These are phyloP conservation scores for Coffea eugenioides DNA, from an alignment of 257 asterid genomes.

Conservation along the genomic window DNA sequence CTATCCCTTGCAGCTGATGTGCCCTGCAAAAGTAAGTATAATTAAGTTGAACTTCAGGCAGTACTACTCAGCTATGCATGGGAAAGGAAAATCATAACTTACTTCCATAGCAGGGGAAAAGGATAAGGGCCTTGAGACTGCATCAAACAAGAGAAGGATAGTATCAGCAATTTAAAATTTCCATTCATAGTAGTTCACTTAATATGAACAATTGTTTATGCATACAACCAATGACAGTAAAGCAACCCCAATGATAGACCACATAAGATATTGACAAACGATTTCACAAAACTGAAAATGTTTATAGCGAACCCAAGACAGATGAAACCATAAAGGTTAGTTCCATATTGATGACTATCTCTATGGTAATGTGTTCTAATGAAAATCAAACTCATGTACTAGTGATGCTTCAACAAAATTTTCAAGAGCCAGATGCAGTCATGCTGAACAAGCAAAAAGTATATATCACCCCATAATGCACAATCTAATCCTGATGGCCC, in stretches of 20 bases:
- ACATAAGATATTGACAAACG: background rate
- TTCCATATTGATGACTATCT: background rate
- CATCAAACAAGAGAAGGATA: constrained; percentile 38
- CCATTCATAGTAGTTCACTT: background rate
- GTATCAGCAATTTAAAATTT: background rate
- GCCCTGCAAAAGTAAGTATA: constrained; percentile 46
- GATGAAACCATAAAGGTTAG: background rate
- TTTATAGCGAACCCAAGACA: background rate
- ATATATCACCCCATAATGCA: background rate
- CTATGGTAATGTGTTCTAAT: background rate
- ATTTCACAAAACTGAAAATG: background rate
- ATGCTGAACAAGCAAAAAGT: background rate
- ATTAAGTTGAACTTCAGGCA: background rate
- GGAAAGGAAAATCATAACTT: constrained; percentile 12
- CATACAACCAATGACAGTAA: background rate
- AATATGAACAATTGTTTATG: background rate
- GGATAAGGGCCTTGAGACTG: constrained; percentile 62
- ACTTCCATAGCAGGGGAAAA: constrained; percentile 97
- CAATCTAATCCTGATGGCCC: no score
- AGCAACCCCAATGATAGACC: background rate
- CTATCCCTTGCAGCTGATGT: constrained; percentile 74
- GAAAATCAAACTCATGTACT: background rate
- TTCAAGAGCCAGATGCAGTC: background rate
- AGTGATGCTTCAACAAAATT: background rate
- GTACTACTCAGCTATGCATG: background rate